phyloP scores from a whole-genome alignment of 2,329 filamentous ascomycete species.

The Davidsoniella eucalypti region DNA sequence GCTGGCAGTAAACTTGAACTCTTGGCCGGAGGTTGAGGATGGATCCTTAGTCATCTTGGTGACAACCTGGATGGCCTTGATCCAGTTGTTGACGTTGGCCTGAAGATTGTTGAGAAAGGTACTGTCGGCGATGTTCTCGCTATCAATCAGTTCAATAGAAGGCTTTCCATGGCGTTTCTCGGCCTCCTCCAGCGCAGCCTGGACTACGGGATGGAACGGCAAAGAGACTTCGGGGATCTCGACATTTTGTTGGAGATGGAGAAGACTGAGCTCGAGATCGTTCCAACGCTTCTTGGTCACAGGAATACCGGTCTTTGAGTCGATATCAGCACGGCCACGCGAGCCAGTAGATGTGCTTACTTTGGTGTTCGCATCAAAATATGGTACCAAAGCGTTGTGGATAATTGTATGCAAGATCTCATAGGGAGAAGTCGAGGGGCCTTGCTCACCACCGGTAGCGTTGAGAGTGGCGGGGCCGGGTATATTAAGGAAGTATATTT shows the following conservation, averaged over 20 bases:
- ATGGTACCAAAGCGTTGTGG: constrained; percentile 80
- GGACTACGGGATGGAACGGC: constrained; percentile 75
- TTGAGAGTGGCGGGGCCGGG: constrained; percentile 62
- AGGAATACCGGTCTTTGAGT: constrained; percentile 85
- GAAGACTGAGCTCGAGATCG: constrained; percentile 76
- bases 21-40: constrained; percentile 37
- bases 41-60: constrained; percentile 88
- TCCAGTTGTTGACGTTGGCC: constrained; percentile 90
- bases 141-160: constrained; percentile 61
- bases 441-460: constrained; percentile 51
- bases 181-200: constrained; percentile 68
- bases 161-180: constrained; percentile 48
- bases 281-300: constrained; percentile 96
- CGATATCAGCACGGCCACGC: constrained; percentile 65
- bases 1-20: constrained; percentile 52
- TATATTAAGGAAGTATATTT: constrained; percentile 86
- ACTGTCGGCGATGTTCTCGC: constrained; percentile 67
- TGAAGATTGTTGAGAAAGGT: constrained; percentile 87
- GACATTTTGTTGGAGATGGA: constrained; percentile 91
- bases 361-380: constrained; percentile 93
- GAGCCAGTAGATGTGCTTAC: constrained; percentile 47
- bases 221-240: constrained; percentile 89
- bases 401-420: constrained; percentile 86
- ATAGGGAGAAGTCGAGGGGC: constrained; percentile 63
- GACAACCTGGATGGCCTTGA: constrained; percentile 93